These are phyloP conservation scores for Starmerella vaccinii DNA, from an alignment of 805 yeast genomes.

Conservation along the genomic window DNA sequence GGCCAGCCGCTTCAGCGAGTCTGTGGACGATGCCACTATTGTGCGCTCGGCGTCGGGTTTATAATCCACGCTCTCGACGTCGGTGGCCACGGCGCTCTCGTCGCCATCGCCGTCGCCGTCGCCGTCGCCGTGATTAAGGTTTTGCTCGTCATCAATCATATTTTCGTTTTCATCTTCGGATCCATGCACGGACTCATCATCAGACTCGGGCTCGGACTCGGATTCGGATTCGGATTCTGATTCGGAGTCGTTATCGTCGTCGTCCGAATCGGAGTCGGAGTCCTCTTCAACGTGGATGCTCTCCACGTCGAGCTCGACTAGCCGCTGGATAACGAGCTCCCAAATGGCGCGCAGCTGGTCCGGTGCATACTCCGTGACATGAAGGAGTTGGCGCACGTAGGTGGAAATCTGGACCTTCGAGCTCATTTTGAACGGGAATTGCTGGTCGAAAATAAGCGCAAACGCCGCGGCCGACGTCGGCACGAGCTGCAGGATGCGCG, in stretches of 20 bases:
- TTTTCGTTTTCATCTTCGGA: slow-evolving; percentile 21
- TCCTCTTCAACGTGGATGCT: slow-evolving; percentile 21
- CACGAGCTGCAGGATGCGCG: slow-evolving; percentile 54
- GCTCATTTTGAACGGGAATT: slow-evolving; percentile 74
- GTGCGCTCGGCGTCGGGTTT: slow-evolving; percentile 25
- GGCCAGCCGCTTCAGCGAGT: slow-evolving; percentile 26
- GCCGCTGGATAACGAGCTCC: slow-evolving; percentile 68
- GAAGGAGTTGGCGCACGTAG: slow-evolving; percentile 56
- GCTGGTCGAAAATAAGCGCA: slow-evolving; percentile 44
- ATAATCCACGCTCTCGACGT: slow-evolving; percentile 20
- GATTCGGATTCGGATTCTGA: slow-evolving; percentile 23
- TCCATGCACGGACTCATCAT: slow-evolving; percentile 23
- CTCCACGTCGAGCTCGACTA: slow-evolving; percentile 84
- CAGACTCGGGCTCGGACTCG: slow-evolving; percentile 22
- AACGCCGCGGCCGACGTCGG: slow-evolving; percentile 72
- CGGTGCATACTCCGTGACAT: slow-evolving; percentile 55
- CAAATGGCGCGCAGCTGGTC: slow-evolving; percentile 68
- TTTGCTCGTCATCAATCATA: not conserved
- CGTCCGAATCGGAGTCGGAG: slow-evolving; percentile 30
- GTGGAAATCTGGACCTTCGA: slow-evolving; percentile 34
- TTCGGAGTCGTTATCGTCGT: slow-evolving; percentile 27
- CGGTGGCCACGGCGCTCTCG: not conserved
- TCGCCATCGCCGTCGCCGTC: slow-evolving; percentile 15
- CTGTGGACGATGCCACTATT: slow-evolving; percentile 9
- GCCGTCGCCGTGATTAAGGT: too few relatives aligned